Percentiles rank a stretch among this genome's conserved stretches.
Conservation (phyloP, 139 green algal species). For the Picochlorum sp. region DNA sequence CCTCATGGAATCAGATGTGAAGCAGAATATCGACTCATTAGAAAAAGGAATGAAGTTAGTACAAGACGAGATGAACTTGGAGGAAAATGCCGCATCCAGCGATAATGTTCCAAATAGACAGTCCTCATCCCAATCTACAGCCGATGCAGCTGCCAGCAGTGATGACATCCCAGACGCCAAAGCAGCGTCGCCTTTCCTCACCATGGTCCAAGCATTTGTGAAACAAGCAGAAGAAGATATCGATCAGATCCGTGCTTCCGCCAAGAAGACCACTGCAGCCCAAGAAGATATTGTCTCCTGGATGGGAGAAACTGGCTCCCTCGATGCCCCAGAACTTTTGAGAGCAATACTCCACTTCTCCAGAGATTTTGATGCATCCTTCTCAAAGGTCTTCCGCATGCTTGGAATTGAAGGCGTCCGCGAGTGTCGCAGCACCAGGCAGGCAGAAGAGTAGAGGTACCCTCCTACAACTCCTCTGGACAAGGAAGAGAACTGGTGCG, state of each 20-base stretch:
- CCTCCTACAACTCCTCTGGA: too few relatives aligned
- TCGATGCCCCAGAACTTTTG: slow-evolving; percentile 9
- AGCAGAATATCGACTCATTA: slow-evolving; percentile 21
- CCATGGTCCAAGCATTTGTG: slow-evolving; percentile 16
- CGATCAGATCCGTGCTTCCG: neutral
- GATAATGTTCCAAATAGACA: neutral
- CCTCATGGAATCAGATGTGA: slow-evolving; percentile 18
- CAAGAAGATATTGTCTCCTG: slow-evolving; percentile 5
- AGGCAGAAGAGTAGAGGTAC: too few relatives aligned
- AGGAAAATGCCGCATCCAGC: slow-evolving; percentile 1
- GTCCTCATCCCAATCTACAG: neutral
- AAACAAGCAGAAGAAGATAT: slow-evolving; percentile 2
- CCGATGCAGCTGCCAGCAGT: slow-evolving; percentile 18
- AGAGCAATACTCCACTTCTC: slow-evolving; percentile 17
- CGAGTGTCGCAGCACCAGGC: too few relatives aligned
- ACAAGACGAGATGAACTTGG: slow-evolving; percentile 12
- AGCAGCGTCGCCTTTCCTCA: neutral
- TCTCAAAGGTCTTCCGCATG: slow-evolving; percentile 1
- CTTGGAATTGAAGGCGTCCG: neutral
- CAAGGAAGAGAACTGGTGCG: too few relatives aligned
- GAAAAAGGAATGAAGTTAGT: slow-evolving; percentile 19
- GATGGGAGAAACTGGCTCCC: slow-evolving; percentile 19
- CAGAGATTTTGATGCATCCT: slow-evolving; percentile 19
- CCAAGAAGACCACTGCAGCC: slow-evolving; percentile 2
- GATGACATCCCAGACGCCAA: neutral